Base-by-base conservation (phyloP, 805 yeast genomes). In the Wickerhamiella sergipiensis region DNA sequence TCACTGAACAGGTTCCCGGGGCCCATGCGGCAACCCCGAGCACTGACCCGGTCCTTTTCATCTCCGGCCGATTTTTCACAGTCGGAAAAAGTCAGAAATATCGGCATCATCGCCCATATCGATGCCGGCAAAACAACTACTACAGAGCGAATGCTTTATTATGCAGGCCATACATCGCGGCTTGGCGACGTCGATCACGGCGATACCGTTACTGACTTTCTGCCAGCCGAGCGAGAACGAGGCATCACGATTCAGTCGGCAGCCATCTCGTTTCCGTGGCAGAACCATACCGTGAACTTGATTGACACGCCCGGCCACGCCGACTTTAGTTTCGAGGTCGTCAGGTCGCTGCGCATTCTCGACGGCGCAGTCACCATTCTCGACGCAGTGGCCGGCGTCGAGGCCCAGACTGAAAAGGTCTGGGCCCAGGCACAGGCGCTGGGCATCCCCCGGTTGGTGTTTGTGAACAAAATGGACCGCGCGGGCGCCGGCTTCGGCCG, bases 121-220 rank as follows among this genome's bases (percentile, higher is more conserved):
- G 98, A 92, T 71, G 98, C 98, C 2, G 98, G 98, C 0, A 92
- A 92, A 66, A 92, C 98, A 3, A 92, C 98, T 1, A 89, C 98
- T 1, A 90, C 98, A 0, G 98, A 92, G 64, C 71, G 97, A 45
- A 85, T 92, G 87, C 77, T 92, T n/a, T 90, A 76, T 62, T 89
- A 84, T 63, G 75, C 89, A 50, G 97, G 97, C 0, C 74, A 81
- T 52, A 90, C 85, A 0, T 71, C 72, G 24, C 65, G 87, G 22
- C 81, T 92, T 3, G 98, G 98, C 0, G 62, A 92, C 60, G 98
- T 92, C 4, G 97, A 92, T 60, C 85, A 87, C 57, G 98, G 98
- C 18, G 96, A 92, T 61, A 92, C 98, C 0, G 92, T 89, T 2
- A 92, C 95, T 2, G 98, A 92, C 64, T 92, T 79, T 57, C 67